A percentile compares a stretch with the other conserved stretches of the same genome.
These are phyloP conservation scores for Colletotrichum salicis DNA, from an alignment of 2,329 filamentous ascomycete genomes.

Conservation along the genomic window DNA sequence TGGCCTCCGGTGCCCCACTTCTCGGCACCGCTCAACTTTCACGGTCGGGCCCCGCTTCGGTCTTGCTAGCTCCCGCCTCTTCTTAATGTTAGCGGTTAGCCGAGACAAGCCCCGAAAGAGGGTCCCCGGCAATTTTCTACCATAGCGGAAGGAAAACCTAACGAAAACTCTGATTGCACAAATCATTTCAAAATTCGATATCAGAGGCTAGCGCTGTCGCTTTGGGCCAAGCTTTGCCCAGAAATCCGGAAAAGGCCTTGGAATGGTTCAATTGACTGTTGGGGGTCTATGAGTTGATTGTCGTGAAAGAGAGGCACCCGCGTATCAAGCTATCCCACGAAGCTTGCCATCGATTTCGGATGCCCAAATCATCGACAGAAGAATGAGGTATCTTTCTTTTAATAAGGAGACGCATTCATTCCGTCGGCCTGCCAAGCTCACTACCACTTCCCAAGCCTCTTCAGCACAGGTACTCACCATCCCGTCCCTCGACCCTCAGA, in stretches of 20 bases:
- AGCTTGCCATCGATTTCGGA: no score
- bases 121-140: neutral
- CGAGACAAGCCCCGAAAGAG: neutral
- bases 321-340: no score
- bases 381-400: no score
- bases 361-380: no score
- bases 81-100: constrained; percentile 3
- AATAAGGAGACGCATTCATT: no score
- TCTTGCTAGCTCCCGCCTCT: neutral
- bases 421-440: no score
- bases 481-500: no score
- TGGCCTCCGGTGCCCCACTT: constrained; percentile 17
- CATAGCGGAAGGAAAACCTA: constrained; percentile 1
- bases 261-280: neutral
- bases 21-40: constrained; percentile 16
- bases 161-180: neutral
- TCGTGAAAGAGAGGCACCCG: no score
- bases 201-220: neutral
- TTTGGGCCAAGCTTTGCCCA: neutral
- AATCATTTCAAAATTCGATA: neutral
- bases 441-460: no score
- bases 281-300: no score
- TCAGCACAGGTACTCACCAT: no score
- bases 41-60: constrained; percentile 22
- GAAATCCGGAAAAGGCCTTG: neutral